Base-by-base conservation (phyloP, 805 yeast species). In the Candida xiaguanensis region DNA sequence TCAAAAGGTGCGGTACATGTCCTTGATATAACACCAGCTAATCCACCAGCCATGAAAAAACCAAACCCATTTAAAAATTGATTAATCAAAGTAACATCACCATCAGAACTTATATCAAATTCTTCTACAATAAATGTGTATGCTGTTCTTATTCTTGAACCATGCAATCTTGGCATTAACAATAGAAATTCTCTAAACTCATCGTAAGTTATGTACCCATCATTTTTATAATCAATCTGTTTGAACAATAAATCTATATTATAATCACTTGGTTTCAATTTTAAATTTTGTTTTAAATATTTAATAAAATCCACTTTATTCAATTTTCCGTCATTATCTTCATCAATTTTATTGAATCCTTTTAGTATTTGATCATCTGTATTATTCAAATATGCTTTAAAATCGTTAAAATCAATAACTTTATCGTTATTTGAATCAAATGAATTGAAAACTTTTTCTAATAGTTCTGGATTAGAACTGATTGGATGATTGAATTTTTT, bases 1-100 rank as follows among this genome's bases (percentile, higher is more conserved):
- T 93, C 99, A 47, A 93, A 86, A 8, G 99, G 99, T 0, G 98
- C 99, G 0, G 99, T 93, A 51, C 93, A 84, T 0, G 98, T 89
- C 63, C 99, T 79, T 11, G 96, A 88, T 3, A 93, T 84, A 2
- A 91, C 99, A 2, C 99, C 99, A 1, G 96, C 85, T 15, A 90
- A 60, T 0, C 99, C 99, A 28, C 99, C 99, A 1, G 96, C 95
- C 24, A 90, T 63, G 55, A 93, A 93, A 61, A 79, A 93, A 1
- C 97, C 96, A 45, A 88, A 74, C 23, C 96, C 95, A 55, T 84
- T 80, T 36, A 85, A 63, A 38, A 85, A 74, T 46, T 87, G 95
- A 55, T 79, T 80, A 31, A 83, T 81, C 26, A 91, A 72, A 0
- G 95, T 82, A 45, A 90, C 88, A 62, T 91, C 98, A 58, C 96